Evolutionary conservation across 2,329 filamentous ascomycete genomes (phyloP).

Genomic region (Ceratocystis colombiana): DNA sequence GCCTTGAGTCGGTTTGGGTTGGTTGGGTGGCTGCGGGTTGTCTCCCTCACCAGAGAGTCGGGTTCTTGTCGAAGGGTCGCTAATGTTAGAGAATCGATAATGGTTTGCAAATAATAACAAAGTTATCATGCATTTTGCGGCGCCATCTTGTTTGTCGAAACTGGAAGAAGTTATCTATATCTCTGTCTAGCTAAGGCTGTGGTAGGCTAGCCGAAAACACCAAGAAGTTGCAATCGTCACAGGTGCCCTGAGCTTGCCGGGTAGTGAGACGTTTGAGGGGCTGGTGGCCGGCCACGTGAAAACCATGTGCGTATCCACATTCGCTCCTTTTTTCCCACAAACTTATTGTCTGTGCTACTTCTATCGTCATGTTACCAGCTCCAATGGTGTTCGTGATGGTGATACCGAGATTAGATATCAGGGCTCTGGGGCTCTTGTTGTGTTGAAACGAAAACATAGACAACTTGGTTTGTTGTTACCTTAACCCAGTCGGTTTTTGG

Average conservation of each 20-base stretch:
- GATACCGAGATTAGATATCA: not conserved
- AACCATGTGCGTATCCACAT: constrained; percentile 10
- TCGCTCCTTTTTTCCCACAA: not conserved
- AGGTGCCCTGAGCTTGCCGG: not conserved
- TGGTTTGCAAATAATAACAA: not conserved
- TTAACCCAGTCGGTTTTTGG: not conserved
- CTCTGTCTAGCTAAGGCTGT: not conserved
- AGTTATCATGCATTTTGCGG: not conserved
- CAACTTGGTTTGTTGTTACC: not conserved
- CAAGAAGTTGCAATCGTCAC: constrained; percentile 12
- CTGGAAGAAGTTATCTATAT: not conserved
- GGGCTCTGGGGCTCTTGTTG: not conserved
- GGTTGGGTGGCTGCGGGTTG: not conserved
- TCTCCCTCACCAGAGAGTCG: not conserved
- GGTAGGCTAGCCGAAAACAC: constrained; percentile 8
- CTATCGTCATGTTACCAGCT: constrained; percentile 2
- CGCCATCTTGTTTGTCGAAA: not conserved
- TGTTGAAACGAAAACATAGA: not conserved
- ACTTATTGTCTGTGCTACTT: constrained; percentile 4
- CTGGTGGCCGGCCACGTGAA: constrained; percentile 8
- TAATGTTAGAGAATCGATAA: no score
- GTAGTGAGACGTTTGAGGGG: constrained; percentile 10
- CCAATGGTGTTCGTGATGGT: not conserved
- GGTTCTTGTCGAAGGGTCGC: no score
- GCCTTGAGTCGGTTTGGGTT: not conserved